Percentiles rank a stretch among this genome's conserved stretches.
Conservation (phyloP, 1,284 basidiomycete genomes). For the Ganoderma lingzhi region DNA sequence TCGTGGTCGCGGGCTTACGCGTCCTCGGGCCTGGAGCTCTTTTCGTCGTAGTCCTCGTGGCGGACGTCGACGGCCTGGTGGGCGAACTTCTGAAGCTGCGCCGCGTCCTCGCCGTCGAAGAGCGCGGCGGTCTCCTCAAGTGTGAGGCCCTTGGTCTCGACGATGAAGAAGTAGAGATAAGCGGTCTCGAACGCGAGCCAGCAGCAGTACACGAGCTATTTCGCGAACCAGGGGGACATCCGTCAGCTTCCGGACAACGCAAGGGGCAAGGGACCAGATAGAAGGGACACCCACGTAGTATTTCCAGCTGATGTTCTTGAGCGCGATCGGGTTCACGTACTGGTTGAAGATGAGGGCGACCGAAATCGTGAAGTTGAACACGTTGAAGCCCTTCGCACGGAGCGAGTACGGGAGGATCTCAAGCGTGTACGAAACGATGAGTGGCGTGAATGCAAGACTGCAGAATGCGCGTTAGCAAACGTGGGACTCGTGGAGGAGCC, state of each 20-base stretch:
- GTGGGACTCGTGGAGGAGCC: not conserved
- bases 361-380: constrained; percentile 75
- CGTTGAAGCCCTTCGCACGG: constrained; percentile 81
- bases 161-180: constrained; percentile 70
- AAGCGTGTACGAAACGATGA: constrained; percentile 78
- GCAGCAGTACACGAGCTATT: constrained; percentile 68
- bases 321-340: constrained; percentile 82
- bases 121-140: constrained; percentile 81
- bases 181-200: constrained; percentile 71
- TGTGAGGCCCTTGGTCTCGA: constrained; percentile 77
- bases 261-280: not conserved
- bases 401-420: constrained; percentile 78
- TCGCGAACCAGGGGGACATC: not conserved
- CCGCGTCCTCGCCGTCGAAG: constrained; percentile 70
- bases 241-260: not conserved
- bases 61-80: constrained; percentile 39
- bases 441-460: constrained; percentile 76
- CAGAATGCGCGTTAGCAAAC: constrained; percentile 7
- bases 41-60: constrained; percentile 45
- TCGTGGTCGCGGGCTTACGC: constrained; percentile 11
- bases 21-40: constrained; percentile 35
- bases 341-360: constrained; percentile 81
- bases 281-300: constrained; percentile 42
- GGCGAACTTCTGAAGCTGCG: constrained; percentile 45
- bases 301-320: constrained; percentile 62